phyloP scores from a whole-genome alignment of 305 asterid species.

The Withania somnifera region DNA sequence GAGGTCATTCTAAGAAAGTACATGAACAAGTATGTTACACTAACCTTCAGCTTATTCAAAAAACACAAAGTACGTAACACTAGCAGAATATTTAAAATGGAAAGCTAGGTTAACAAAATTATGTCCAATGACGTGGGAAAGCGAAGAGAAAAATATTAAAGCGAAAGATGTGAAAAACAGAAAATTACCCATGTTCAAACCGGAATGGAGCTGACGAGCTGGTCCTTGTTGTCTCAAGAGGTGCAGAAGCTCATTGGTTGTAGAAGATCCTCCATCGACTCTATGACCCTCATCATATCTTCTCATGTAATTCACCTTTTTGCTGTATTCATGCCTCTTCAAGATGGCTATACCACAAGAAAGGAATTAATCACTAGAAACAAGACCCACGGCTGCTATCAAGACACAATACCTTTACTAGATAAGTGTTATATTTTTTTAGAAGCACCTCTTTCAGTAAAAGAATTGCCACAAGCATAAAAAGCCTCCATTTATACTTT shows the following conservation, averaged over 20 bases:
- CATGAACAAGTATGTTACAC: background rate
- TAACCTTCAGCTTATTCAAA: background rate
- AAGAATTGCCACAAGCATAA: background rate
- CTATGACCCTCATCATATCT: slow-evolving; percentile 21
- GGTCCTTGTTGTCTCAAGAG: slow-evolving; percentile 63
- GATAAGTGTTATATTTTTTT: background rate
- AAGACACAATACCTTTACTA: background rate
- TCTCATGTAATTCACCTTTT: slow-evolving; percentile 24
- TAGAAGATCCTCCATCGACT: slow-evolving; percentile 23
- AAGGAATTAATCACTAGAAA: background rate
- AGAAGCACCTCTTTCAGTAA: slow-evolving; percentile 2
- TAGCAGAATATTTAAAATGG: background rate
- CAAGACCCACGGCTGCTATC: background rate
- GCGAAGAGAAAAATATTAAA: background rate
- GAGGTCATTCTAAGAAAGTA: background rate
- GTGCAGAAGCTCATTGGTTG: slow-evolving; percentile 50
- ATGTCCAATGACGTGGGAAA: background rate
- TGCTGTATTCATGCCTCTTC: slow-evolving; percentile 27
- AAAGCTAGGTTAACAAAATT: background rate
- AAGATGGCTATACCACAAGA: slow-evolving; percentile 21
- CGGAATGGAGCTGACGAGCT: slow-evolving; percentile 21
- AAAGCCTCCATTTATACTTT: background rate
- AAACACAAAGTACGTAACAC: background rate
- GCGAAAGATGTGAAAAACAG: background rate
- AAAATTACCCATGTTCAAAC: slow-evolving; percentile 22